Percentiles rank a stretch among this genome's conserved stretches.
Conservation (phyloP, 2,329 filamentous ascomycete species). For the Neopestalotiopsis rosae region DNA sequence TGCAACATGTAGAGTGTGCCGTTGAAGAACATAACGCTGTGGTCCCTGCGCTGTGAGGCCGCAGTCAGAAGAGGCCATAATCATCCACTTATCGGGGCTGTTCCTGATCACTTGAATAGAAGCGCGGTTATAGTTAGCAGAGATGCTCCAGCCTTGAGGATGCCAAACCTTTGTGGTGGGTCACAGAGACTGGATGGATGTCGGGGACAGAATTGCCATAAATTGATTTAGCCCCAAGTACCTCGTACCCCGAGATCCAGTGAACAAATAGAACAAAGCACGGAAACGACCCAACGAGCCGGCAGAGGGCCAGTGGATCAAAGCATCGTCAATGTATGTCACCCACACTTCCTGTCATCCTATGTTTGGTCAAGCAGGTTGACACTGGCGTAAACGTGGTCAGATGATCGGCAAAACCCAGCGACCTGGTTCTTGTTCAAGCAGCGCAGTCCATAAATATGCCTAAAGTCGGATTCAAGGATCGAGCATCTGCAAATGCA, state of each 20-base stretch:
- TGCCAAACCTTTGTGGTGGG: background rate
- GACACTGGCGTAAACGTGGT: background rate
- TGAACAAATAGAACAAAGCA: background rate
- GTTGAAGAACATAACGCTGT: constrained; percentile 1
- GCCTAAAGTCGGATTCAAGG: background rate
- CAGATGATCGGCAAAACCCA: constrained; percentile 1
- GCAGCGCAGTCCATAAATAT: background rate
- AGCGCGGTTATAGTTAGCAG: background rate
- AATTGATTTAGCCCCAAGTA: background rate
- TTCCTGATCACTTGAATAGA: background rate
- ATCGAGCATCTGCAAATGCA: background rate
- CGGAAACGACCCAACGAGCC: background rate
- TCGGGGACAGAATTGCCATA: background rate
- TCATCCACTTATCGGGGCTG: background rate
- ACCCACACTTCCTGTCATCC: constrained; percentile 1
- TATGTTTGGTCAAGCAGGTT: background rate
- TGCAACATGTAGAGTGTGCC: background rate
- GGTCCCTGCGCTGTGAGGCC: background rate
- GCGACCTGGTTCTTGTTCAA: background rate
- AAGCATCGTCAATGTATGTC: background rate
- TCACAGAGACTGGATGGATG: background rate
- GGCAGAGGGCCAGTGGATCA: background rate
- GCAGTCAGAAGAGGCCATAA: background rate
- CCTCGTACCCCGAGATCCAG: background rate
- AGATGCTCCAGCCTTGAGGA: background rate